phyloP scores from a whole-genome alignment of 1,139 yeast species.

The Saccharomyces hybrid region DNA sequence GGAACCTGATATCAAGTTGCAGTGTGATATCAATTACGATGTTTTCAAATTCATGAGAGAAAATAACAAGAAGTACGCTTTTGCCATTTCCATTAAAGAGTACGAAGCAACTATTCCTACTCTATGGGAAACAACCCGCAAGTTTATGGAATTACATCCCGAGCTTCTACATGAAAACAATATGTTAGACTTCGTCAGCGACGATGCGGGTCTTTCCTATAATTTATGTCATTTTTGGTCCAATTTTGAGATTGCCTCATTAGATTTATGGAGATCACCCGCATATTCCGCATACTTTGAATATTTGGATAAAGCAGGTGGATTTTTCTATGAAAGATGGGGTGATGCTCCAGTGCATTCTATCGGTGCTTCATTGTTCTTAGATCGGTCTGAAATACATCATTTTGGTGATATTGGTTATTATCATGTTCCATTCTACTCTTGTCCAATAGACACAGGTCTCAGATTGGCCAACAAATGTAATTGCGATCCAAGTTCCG shows the following conservation, averaged over 20 bases:
- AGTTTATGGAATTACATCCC: conserved; percentile 45
- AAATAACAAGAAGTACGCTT: conserved; percentile 52
- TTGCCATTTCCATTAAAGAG: conserved; percentile 59
- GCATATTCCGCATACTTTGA: conserved; percentile 66
- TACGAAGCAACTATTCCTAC: conserved; percentile 50
- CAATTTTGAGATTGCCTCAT: conserved; percentile 76
- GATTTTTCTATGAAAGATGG: conserved; percentile 93
- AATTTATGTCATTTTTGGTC: conserved; percentile 91
- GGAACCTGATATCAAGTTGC: conserved; percentile 56
- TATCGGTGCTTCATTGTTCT: conserved; percentile 66
- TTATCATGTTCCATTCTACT: conserved; percentile 71
- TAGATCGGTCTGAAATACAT: conserved; percentile 60
- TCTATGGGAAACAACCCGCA: conserved; percentile 52
- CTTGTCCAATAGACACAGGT: conserved; percentile 66
- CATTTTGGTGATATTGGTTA: conserved; percentile 80
- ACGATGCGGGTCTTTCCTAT: conserved; percentile 58
- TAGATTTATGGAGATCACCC: conserved; percentile 67
- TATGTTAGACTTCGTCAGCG: conserved; percentile 62
- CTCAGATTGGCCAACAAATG: conserved; percentile 52
- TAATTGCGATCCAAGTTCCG: conserved; percentile 63
- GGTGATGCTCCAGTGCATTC: conserved; percentile 94
- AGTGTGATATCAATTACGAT: conserved; percentile 63
- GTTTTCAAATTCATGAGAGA: conserved; percentile 59
- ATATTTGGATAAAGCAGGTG: conserved; percentile 66
- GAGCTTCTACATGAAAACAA: conserved; percentile 41